Conservation (phyloP, 2,329 filamentous ascomycete genomes). For the Lachnellula suecica region DNA sequence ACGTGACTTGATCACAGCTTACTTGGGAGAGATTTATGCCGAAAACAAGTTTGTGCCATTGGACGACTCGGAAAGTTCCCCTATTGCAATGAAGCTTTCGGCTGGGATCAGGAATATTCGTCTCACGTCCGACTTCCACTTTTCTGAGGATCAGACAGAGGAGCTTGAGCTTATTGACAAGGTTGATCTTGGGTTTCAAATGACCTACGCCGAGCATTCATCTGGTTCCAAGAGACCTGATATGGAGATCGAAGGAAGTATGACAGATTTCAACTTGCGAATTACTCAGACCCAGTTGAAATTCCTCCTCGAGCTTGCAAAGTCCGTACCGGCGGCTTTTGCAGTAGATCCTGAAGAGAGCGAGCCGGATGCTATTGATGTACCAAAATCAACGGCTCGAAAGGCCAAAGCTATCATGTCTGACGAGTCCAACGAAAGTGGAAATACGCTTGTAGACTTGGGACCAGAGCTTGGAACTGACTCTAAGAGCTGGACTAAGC, state of each 20-base stretch:
- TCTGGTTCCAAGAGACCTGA: conserved; percentile 78
- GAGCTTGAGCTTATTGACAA: conserved; percentile 97
- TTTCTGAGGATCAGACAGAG: conserved; percentile 68
- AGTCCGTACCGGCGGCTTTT: conserved; percentile 86
- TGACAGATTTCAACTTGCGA: conserved; percentile 90
- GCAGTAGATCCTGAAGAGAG: conserved; percentile 69
- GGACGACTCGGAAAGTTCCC: conserved; percentile 70
- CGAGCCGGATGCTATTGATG: conserved; percentile 72
- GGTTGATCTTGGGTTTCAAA: conserved; percentile 88
- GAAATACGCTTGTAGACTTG: conserved; percentile 51
- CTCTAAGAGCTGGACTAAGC: conserved; percentile 80
- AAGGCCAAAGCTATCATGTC: conserved; percentile 23
- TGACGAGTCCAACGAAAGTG: conserved; percentile 23
- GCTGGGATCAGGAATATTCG: conserved; percentile 91
- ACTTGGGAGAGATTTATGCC: conserved; percentile 95
- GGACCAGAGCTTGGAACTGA: conserved; percentile 69
- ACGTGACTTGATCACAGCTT: conserved; percentile 84
- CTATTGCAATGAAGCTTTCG: conserved; percentile 84
- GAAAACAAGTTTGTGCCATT: conserved; percentile 89
- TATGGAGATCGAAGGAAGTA: conserved; percentile 83
- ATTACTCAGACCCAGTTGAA: conserved; percentile 90
- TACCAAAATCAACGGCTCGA: conserved; percentile 51
- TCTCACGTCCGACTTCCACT: conserved; percentile 87
- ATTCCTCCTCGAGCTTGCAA: conserved; percentile 83
- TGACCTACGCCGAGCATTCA: conserved; percentile 88